These are phyloP conservation scores for Herpotrichia juniperi DNA, from an alignment of 2,329 filamentous ascomycete species.

Conservation along the genomic window DNA sequence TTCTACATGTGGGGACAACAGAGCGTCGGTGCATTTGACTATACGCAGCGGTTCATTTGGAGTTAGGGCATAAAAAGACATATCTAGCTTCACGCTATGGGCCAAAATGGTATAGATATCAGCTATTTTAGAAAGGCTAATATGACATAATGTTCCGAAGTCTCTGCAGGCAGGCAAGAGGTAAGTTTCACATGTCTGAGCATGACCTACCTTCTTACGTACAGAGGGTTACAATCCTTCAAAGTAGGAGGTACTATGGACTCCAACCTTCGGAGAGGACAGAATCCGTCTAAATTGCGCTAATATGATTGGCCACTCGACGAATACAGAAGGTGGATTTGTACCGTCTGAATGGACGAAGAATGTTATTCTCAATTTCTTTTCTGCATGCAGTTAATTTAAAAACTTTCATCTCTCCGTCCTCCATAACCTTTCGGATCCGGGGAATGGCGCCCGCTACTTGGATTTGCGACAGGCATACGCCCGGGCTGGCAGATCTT, in stretches of 20 bases:
- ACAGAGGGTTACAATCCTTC: neutral
- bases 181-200: neutral
- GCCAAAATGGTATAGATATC: neutral
- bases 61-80: neutral
- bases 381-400: conserved; percentile 25
- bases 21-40: too few species aligned
- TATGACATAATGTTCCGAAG: neutral
- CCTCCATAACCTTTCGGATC: neutral
- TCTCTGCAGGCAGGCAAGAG: neutral
- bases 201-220: neutral
- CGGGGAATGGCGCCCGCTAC: conserved; percentile 3
- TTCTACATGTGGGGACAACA: neutral
- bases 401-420: conserved; percentile 1
- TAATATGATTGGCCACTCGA: conserved; percentile 11
- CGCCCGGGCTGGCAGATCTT: conserved; percentile 18
- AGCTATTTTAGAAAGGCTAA: neutral
- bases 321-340: conserved; percentile 19
- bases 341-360: conserved; percentile 27
- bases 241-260: neutral
- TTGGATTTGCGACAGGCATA: conserved; percentile 29
- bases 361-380: conserved; percentile 26
- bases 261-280: neutral
- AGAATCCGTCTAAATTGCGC: neutral
- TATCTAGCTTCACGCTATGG: neutral
- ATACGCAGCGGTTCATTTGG: neutral